phyloP scores from a whole-genome alignment of 768 basidiomycete genomes.

The Mycena pura region DNA sequence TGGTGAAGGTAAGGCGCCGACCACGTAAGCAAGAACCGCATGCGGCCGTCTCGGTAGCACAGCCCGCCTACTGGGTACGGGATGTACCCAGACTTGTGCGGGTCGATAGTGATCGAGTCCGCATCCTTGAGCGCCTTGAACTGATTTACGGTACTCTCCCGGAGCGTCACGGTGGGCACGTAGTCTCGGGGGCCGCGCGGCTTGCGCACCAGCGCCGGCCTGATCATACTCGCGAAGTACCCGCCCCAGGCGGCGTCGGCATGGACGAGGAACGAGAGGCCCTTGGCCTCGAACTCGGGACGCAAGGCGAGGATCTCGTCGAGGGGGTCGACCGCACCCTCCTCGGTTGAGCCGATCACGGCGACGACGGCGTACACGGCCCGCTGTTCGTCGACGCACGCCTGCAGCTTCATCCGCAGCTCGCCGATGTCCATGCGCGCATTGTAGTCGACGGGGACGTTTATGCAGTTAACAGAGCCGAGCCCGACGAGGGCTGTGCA shows the following conservation, averaged over 20 bases:
- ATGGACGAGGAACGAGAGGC: constrained; percentile 49
- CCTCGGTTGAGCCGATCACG: constrained; percentile 51
- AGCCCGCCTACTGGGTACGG: constrained; percentile 52
- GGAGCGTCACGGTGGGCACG: no score
- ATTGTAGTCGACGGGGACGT: constrained; percentile 41
- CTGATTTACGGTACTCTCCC: not conserved
- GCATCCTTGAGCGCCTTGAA: not conserved
- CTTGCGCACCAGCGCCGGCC: constrained; percentile 8
- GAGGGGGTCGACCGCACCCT: constrained; percentile 52
- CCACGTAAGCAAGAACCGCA: constrained; percentile 47
- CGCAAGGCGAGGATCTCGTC: constrained; percentile 43
- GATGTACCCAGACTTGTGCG: constrained; percentile 52
- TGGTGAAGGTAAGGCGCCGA: constrained; percentile 36
- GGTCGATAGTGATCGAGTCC: constrained; percentile 42
- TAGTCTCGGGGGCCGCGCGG: no score
- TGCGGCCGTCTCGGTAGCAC: constrained; percentile 46
- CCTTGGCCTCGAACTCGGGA: constrained; percentile 33
- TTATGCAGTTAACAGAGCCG: constrained; percentile 45
- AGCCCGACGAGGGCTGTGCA: constrained; percentile 36
- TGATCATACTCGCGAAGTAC: constrained; percentile 47
- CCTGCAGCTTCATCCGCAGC: constrained; percentile 34
- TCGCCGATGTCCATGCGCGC: constrained; percentile 42
- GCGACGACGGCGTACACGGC: constrained; percentile 50
- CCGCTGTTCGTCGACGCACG: constrained; percentile 35
- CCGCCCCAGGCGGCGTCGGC: constrained; percentile 57